These are phyloP conservation scores for Hirschfeldia incana DNA, from an alignment of 345 rosid species.

Conservation along the genomic window DNA sequence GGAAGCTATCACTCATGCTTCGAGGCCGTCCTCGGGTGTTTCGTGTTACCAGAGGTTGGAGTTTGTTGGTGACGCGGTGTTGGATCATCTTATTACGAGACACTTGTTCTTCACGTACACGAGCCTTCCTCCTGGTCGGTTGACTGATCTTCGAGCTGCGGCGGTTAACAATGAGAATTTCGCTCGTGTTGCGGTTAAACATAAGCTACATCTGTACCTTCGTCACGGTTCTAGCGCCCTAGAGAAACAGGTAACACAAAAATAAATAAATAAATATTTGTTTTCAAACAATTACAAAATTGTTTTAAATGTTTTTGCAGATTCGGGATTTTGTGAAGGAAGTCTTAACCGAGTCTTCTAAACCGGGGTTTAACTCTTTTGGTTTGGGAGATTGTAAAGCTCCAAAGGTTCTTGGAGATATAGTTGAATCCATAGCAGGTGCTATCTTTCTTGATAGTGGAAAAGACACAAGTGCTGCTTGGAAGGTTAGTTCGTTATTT, in stretches of 20 bases:
- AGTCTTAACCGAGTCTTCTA: constrained; percentile 69
- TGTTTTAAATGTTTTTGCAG: constrained; percentile 39
- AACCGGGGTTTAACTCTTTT: constrained; percentile 95
- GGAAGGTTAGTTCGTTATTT: constrained; percentile 66
- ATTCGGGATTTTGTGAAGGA: constrained; percentile 93
- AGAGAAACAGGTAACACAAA: constrained; percentile 74
- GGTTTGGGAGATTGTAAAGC: constrained; percentile 99
- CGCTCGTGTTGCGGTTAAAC: constrained; percentile 96
- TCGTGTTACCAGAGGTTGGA: constrained; percentile 95
- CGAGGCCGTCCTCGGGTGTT: constrained; percentile 91
- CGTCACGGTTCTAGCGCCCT: constrained; percentile 97
- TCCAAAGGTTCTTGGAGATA: constrained; percentile 98
- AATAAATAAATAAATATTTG: no score
- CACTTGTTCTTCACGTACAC: constrained; percentile 91
- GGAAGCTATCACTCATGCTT: constrained; percentile 97
- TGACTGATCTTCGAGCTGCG: constrained; percentile 98
- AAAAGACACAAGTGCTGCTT: constrained; percentile 72
- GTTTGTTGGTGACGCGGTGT: constrained; percentile 96
- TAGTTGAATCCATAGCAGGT: constrained; percentile 95
- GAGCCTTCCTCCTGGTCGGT: constrained; percentile 90
- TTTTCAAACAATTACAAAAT: not conserved
- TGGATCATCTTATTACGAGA: constrained; percentile 92
- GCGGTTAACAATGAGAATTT: constrained; percentile 98
- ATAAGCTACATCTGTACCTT: constrained; percentile 85
- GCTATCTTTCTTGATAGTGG: constrained; percentile 92